Percentiles rank a stretch among this genome's conserved stretches.
Conservation (phyloP, 345 rosid genomes). For the Populus deltoides region DNA sequence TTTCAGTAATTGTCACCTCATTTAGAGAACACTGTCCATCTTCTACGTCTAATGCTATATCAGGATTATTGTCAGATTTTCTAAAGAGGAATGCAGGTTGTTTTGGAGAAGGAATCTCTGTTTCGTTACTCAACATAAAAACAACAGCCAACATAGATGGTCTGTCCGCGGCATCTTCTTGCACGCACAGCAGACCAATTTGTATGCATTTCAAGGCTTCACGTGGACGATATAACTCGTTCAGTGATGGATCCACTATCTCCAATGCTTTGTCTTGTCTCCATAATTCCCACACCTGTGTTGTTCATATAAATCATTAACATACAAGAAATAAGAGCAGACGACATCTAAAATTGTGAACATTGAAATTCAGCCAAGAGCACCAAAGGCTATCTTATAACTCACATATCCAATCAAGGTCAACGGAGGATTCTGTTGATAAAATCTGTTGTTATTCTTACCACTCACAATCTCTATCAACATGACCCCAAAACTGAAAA, state of each 20-base stretch:
- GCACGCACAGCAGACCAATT: constrained; percentile 1
- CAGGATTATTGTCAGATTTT: neutral
- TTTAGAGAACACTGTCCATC: neutral
- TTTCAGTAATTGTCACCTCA: neutral
- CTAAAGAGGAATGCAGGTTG: neutral
- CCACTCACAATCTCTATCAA: constrained; percentile 1
- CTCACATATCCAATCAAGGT: constrained; percentile 15
- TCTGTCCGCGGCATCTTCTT: neutral
- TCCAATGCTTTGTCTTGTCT: neutral
- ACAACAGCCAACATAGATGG: constrained; percentile 2
- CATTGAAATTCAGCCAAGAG: neutral
- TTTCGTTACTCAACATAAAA: neutral
- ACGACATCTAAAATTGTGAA: neutral
- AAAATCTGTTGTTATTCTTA: constrained; percentile 12
- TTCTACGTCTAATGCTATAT: neutral
- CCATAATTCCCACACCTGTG: constrained; percentile 7
- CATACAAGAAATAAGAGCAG: neutral
- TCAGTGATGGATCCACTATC: neutral
- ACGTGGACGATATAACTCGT: neutral
- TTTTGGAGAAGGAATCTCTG: neutral
- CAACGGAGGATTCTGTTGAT: neutral
- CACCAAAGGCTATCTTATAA: neutral
- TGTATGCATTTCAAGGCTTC: constrained; percentile 11
- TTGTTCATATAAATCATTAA: neutral
- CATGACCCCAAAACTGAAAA: constrained; percentile 23